Conservation (phyloP, 371 early-diverging fungal genomes). For the Rhizopus stolonifer region DNA sequence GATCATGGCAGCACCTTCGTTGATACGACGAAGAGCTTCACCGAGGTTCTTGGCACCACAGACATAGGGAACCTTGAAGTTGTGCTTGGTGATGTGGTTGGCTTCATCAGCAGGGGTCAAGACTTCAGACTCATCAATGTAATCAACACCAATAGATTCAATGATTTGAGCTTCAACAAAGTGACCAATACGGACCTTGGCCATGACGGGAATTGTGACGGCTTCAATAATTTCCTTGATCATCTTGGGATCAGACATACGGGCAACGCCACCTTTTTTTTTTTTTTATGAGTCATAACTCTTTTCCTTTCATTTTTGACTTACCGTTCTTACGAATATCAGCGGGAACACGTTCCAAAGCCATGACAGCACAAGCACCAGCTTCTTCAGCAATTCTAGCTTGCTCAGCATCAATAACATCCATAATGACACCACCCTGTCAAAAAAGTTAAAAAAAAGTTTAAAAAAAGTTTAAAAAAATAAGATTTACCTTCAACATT, state of each 20-base stretch:
- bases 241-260: conserved; percentile 98
- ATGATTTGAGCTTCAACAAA: conserved; percentile 97
- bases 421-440: conserved; percentile 98
- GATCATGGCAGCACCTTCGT: conserved; percentile 97
- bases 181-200: conserved; percentile 98
- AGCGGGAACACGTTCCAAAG: conserved; percentile 97
- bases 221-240: conserved; percentile 94
- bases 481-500: conserved; percentile 86
- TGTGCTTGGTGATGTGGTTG: conserved; percentile 93
- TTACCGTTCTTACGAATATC: conserved; percentile 95
- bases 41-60: conserved; percentile 96
- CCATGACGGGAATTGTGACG: conserved; percentile 98
- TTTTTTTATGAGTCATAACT: background rate
- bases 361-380: conserved; percentile 98
- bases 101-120: conserved; percentile 93
- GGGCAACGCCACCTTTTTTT: conserved; percentile 83
- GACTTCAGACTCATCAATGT: conserved; percentile 97
- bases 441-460: background rate
- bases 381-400: conserved; percentile 97
- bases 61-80: conserved; percentile 92
- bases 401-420: conserved; percentile 95
- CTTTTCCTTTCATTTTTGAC: conserved; percentile 7
- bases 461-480: background rate
- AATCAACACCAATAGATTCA: conserved; percentile 88
- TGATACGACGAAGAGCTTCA: conserved; percentile 94